Percentiles rank a stretch among this genome's conserved stretches.
These are phyloP conservation scores for Metschnikowia proteae DNA, from an alignment of 805 yeast species.

Conservation along the genomic window DNA sequence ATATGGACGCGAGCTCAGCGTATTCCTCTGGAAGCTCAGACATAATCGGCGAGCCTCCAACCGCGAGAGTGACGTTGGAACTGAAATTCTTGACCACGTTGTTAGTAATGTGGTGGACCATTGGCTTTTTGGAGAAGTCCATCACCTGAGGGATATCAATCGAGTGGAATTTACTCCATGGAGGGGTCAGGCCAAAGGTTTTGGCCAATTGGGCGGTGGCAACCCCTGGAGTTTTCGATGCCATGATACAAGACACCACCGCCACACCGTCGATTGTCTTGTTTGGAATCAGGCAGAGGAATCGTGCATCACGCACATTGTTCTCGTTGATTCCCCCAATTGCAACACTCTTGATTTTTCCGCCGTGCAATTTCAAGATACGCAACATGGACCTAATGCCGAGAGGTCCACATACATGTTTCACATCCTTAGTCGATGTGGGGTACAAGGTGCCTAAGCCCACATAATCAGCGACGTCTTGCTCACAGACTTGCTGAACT, in stretches of 20 bases:
- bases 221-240: conserved; percentile 47
- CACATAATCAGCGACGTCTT: conserved; percentile 65
- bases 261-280: conserved; percentile 74
- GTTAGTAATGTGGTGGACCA: conserved; percentile 86
- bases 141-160: not conserved
- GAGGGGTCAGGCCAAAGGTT: conserved; percentile 25
- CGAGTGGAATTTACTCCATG: conserved; percentile 2
- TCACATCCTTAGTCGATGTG: conserved; percentile 60
- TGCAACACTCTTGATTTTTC: conserved; percentile 56
- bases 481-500: conserved; percentile 45
- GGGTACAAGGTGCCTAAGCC: conserved; percentile 81
- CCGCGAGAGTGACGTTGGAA: conserved; percentile 80
- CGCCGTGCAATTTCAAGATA: conserved; percentile 33
- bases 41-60: conserved; percentile 89
- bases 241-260: conserved; percentile 83
- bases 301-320: conserved; percentile 58
- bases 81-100: conserved; percentile 84
- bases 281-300: conserved; percentile 45
- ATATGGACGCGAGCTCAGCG: conserved; percentile 51
- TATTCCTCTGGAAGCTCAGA: conserved; percentile 69
- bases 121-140: conserved; percentile 39
- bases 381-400: conserved; percentile 57
- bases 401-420: conserved; percentile 53
- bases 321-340: conserved; percentile 74
- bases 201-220: conserved; percentile 44